phyloP scores from a whole-genome alignment of 2,329 filamentous ascomycete species.

The Aquanectria penicillioides region DNA sequence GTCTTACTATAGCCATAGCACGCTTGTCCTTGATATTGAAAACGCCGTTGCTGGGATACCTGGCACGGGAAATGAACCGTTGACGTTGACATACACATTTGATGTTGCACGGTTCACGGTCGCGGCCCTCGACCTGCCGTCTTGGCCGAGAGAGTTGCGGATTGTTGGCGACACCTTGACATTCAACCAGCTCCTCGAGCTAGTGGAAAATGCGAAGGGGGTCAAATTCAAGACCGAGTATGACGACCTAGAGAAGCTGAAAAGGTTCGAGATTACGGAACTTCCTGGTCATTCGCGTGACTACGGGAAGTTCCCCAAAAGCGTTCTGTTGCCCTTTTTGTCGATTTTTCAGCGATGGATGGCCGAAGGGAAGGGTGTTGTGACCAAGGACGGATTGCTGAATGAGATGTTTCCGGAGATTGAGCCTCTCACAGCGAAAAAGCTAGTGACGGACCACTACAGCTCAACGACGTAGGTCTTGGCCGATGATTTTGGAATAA shows the following conservation, averaged over 20 bases:
- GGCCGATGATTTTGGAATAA: too few relatives aligned
- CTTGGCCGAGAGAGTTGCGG: neutral
- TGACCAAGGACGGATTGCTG: neutral
- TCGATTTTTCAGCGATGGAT: constrained; percentile 4
- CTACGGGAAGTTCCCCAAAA: neutral
- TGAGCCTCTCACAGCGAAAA: neutral
- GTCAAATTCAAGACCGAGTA: constrained; percentile 1
- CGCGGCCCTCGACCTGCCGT: neutral
- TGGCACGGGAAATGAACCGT: neutral
- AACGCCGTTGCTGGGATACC: constrained; percentile 3
- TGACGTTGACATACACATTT: constrained; percentile 1
- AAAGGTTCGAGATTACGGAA: neutral
- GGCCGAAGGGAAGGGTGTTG: neutral
- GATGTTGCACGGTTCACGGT: neutral
- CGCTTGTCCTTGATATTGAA: too few relatives aligned
- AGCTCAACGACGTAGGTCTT: too few relatives aligned
- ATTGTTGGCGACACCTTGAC: constrained; percentile 2
- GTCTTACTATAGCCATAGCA: neutral
- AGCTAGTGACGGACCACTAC: neutral
- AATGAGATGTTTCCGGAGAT: constrained; percentile 8
- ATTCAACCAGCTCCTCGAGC: neutral
- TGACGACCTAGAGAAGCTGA: neutral
- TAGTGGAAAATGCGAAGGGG: neutral
- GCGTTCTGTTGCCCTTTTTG: neutral
- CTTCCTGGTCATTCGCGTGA: neutral